Evolutionary conservation across 169 alveolate genomes (phyloP).

Genomic region (Theileria annulata): DNA sequence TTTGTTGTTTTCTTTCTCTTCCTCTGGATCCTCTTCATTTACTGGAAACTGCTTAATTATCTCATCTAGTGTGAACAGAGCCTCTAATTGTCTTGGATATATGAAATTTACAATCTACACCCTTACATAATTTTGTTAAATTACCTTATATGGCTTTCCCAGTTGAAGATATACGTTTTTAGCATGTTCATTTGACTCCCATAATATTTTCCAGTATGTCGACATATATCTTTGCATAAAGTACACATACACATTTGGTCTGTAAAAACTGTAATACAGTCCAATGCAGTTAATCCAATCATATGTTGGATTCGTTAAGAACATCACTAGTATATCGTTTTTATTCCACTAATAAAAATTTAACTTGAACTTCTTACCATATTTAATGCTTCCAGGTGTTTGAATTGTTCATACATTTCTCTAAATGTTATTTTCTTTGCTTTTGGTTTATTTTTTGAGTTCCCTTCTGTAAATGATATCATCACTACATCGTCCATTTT

Average conservation of each 20-base stretch:
- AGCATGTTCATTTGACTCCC: conserved; percentile 70
- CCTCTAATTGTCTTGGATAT: conserved; percentile 65
- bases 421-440: conserved; percentile 58
- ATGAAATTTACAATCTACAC: conserved; percentile 42
- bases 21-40: not conserved
- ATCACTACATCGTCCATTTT: conserved; percentile 43
- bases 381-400: conserved; percentile 45
- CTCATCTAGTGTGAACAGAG: conserved; percentile 63
- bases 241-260: conserved; percentile 57
- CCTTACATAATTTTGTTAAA: not conserved
- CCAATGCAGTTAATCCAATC: conserved; percentile 52
- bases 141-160: conserved; percentile 53
- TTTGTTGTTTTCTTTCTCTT: not conserved
- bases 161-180: conserved; percentile 59
- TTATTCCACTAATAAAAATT: conserved; percentile 24
- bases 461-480: conserved; percentile 62
- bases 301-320: conserved; percentile 66
- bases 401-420: conserved; percentile 45
- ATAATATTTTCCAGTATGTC: conserved; percentile 67
- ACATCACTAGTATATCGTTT: conserved; percentile 49
- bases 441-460: conserved; percentile 16
- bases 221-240: conserved; percentile 67
- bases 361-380: conserved; percentile 3
- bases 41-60: conserved; percentile 49
- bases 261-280: conserved; percentile 52